Conservation (phyloP, 305 asterid genomes). For the Fraxinus albicans region DNA sequence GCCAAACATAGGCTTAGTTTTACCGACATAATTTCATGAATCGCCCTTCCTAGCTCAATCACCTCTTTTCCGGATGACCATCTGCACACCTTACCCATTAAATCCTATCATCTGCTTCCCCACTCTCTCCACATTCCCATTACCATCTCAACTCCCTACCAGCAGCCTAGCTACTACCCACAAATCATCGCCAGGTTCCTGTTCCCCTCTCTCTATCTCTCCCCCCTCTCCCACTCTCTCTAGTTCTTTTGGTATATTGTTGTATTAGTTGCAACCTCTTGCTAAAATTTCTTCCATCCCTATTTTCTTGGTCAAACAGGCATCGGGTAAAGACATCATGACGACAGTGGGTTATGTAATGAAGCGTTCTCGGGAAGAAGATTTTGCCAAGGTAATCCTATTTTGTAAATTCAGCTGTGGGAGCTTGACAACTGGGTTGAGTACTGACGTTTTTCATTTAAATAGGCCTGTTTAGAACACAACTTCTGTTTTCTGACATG, state of each 20-base stretch:
- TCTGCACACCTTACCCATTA: neutral
- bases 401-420: conserved; percentile 6
- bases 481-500: neutral
- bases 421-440: conserved; percentile 4
- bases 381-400: conserved; percentile 75
- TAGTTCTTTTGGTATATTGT: neutral
- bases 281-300: conserved; percentile 7
- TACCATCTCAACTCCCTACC: neutral
- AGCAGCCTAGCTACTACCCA: neutral
- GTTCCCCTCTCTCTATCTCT: neutral
- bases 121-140: neutral
- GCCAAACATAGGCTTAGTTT: neutral
- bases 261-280: neutral
- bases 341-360: conserved; percentile 67
- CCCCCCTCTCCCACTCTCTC: neutral
- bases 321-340: conserved; percentile 45
- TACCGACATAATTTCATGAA: neutral
- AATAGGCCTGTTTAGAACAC: neutral
- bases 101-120: neutral
- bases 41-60: neutral
- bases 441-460: neutral
- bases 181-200: neutral
- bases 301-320: conserved; percentile 43
- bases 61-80: neutral
- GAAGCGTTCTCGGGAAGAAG: conserved; percentile 97